These are phyloP conservation scores for Pyrus betulifolia DNA, from an alignment of 306 rosid species.

Conservation along the genomic window DNA sequence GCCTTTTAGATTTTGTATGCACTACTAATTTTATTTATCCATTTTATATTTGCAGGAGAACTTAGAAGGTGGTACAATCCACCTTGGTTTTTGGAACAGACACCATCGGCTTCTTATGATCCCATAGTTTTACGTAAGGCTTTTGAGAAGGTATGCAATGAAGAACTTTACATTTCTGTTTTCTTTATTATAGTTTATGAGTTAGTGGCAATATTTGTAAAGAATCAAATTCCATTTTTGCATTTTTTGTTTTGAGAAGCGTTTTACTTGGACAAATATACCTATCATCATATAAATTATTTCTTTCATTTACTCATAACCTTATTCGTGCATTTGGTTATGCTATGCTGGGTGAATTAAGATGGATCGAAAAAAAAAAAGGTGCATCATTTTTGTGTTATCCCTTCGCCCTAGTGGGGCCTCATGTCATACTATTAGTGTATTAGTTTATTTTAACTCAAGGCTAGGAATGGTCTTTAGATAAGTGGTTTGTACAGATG, in stretches of 20 bases:
- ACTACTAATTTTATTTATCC: not conserved
- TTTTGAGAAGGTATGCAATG: constrained; percentile 67
- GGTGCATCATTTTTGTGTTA: too few species aligned
- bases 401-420: not conserved
- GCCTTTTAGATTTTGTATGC: not conserved
- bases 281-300: not conserved
- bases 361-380: not conserved
- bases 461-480: not conserved
- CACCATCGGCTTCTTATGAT: constrained; percentile 76
- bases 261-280: not conserved
- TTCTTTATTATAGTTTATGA: not conserved
- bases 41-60: constrained; percentile 47
- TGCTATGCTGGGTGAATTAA: not conserved
- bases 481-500: not conserved
- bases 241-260: not conserved
- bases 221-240: not conserved
- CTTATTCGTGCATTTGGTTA: not conserved
- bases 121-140: constrained; percentile 52
- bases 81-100: constrained; percentile 61
- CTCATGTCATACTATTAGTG: too few species aligned
- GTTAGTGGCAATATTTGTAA: not conserved
- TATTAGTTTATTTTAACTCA: not conserved
- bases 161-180: not conserved
- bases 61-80: constrained; percentile 96
- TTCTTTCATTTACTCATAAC: not conserved